Percentiles rank a stretch among this genome's conserved stretches.
Evolutionary conservation across 2,329 filamentous ascomycete genomes (phyloP).

Genomic region (Botryotinia calthae): DNA sequence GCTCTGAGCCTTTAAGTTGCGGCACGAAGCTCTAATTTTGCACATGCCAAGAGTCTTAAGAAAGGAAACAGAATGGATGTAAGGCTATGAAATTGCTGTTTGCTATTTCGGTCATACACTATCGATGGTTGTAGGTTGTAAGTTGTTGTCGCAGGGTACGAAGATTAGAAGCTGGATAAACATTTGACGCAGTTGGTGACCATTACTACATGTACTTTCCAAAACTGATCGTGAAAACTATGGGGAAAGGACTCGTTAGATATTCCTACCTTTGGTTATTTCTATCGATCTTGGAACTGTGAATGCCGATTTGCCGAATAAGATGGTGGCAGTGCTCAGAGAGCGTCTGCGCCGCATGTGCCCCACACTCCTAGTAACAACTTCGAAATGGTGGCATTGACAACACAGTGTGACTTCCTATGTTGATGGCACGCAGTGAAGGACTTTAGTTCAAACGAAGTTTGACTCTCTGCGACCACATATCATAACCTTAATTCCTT

Average conservation of each 20-base stretch:
- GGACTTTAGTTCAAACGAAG: not conserved
- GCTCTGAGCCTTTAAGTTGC: not conserved
- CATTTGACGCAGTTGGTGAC: not conserved
- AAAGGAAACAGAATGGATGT: not conserved
- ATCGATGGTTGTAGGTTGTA: not conserved
- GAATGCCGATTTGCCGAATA: not conserved
- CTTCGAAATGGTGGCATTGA: not conserved
- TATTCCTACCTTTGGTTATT: not conserved
- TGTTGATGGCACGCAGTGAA: not conserved
- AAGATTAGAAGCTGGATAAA: not conserved
- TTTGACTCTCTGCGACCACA: not conserved
- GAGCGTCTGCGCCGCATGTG: not conserved
- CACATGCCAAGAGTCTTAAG: not conserved
- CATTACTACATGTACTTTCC: not conserved
- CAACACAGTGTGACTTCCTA: not conserved
- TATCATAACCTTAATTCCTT: not conserved
- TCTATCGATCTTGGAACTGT: not conserved
- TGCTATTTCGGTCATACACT: not conserved
- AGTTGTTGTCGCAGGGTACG: not conserved
- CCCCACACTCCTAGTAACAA: not conserved
- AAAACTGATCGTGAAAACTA: not conserved
- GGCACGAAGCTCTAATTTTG: not conserved
- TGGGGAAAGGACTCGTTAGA: not conserved
- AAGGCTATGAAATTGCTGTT: not conserved
- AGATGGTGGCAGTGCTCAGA: not conserved